Base-by-base conservation (phyloP, 192 early-diverging fungal species). In the Backusella circina region DNA sequence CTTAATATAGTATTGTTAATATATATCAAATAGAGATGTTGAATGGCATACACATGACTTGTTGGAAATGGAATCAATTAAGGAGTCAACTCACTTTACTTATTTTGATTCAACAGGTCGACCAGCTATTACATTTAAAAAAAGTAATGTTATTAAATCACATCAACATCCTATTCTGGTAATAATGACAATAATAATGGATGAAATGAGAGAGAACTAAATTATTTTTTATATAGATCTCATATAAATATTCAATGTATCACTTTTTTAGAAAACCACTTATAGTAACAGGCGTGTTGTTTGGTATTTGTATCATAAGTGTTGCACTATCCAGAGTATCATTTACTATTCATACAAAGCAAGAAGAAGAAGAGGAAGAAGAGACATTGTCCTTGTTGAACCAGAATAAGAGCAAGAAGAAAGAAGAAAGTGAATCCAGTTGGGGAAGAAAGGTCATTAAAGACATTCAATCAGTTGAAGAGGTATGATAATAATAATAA, bases 91-190 rank as follows among this genome's bases (percentile, higher is more conserved):
- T 12, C 84, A 85, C 37, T 91, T 88, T 77, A 94, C 94, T 13
- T 95, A 96, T 80, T 88, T 99, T 67, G 98, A 99, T 86, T 91
- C 94, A 16, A 88, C 89, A 38, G 98, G 97, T 13, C 92, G 95
- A 35, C 91, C 92, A 5, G 88, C 86, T 8, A 81, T 98, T 5
- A 85, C 87, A 5, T 77, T 99, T 15, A 71, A 80, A 36, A 91
- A 90, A 33, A 73, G 72, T 36, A 94, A 94, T 73, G 80, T 98
- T 18, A 90, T 96, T 37, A 87, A 93, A 70, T 94, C 94, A 72
- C 84, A 93, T 23, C 78, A 70, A 0, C 74, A 84, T 38, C 71
- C 77, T 26, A 73, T 90, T 47, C 84, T 88, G 36, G 78, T 75
- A 79, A 65, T 21, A 57, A 0, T 12, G 3, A 50, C n/a, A 50